A percentile compares a stretch with the other conserved stretches of the same genome.
Conservation (phyloP, 2,329 filamentous ascomycete species). For the Venturia aucupariae region DNA sequence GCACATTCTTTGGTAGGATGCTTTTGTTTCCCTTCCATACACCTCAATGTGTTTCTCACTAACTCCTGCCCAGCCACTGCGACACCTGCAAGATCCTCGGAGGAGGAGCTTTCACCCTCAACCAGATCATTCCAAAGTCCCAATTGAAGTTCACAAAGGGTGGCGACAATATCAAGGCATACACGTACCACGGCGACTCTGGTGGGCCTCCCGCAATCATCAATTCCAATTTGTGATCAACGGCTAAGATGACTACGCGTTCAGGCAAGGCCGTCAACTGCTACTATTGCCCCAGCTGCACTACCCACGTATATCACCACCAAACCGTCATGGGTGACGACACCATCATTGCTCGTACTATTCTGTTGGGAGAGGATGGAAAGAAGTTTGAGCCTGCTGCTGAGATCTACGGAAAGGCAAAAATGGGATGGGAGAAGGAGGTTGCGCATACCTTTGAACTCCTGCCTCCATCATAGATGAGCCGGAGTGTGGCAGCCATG, state of each 20-base stretch:
- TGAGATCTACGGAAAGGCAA: conserved; percentile 47
- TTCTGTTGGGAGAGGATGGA: conserved; percentile 34
- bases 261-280: conserved; percentile 46
- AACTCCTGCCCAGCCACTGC: conserved; percentile 39
- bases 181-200: conserved; percentile 48
- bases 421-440: conserved; percentile 43
- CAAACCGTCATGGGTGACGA: conserved; percentile 42
- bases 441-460: conserved; percentile 34
- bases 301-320: conserved; percentile 41
- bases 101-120: conserved; percentile 43
- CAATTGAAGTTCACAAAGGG: conserved; percentile 45
- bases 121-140: conserved; percentile 43
- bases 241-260: conserved; percentile 10
- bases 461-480: conserved; percentile 13
- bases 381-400: conserved; percentile 41
- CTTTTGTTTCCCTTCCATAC: no score
- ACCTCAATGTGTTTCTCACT: background rate
- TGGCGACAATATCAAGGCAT: conserved; percentile 35
- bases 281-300: conserved; percentile 48
- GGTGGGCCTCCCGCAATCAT: conserved; percentile 25
- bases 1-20: conserved; percentile 38
- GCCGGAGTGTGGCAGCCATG: background rate
- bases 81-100: conserved; percentile 47
- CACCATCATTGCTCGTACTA: conserved; percentile 44
- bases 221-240: background rate